These are phyloP conservation scores for Phytophthora palmivora DNA, from an alignment of 352 stramenopile genomes.

Conservation along the genomic window DNA sequence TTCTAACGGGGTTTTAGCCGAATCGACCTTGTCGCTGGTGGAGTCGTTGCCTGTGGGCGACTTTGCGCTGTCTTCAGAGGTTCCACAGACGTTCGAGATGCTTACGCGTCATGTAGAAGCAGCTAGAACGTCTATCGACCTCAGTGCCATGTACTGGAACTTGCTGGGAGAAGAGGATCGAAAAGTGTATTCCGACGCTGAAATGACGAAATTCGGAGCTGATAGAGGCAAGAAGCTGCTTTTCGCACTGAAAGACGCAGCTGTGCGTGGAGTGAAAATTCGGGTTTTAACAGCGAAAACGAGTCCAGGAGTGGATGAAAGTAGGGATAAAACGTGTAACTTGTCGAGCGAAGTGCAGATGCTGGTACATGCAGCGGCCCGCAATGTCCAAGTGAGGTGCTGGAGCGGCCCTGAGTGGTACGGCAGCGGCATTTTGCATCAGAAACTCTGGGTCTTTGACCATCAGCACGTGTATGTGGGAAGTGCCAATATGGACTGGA, in stretches of 20 bases:
- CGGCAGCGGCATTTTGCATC: slow-evolving; percentile 80
- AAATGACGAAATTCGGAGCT: slow-evolving; percentile 72
- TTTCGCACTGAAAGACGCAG: slow-evolving; percentile 55
- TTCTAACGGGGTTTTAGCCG: slow-evolving; percentile 10
- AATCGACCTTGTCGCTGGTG: slow-evolving; percentile 52
- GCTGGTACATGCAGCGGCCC: slow-evolving; percentile 38
- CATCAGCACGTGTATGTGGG: slow-evolving; percentile 70
- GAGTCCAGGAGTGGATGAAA: slow-evolving; percentile 5
- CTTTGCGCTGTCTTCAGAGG: slow-evolving; percentile 48
- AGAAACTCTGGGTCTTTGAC: slow-evolving; percentile 87
- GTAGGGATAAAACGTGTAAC: slow-evolving; percentile 29
- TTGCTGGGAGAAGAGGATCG: slow-evolving; percentile 67
- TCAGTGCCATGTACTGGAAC: slow-evolving; percentile 91
- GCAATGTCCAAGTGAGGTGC: slow-evolving; percentile 54
- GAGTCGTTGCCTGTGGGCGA: slow-evolving; percentile 76
- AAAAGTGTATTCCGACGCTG: slow-evolving; percentile 49
- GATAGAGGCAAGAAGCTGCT: slow-evolving; percentile 61
- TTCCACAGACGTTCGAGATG: slow-evolving; percentile 54
- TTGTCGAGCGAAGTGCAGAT: slow-evolving; percentile 68
- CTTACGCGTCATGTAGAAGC: slow-evolving; percentile 51
- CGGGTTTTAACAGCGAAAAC: slow-evolving; percentile 57
- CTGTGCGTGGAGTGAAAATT: slow-evolving; percentile 58
- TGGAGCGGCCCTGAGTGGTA: slow-evolving; percentile 81
- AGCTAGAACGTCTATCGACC: slow-evolving; percentile 62
- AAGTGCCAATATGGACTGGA: slow-evolving; percentile 90